Evolutionary conservation across 2,329 filamentous ascomycete species (phyloP), one percentile per base, ranked within the genome.

Genomic region (Arachnopeziza araneosa): DNA sequence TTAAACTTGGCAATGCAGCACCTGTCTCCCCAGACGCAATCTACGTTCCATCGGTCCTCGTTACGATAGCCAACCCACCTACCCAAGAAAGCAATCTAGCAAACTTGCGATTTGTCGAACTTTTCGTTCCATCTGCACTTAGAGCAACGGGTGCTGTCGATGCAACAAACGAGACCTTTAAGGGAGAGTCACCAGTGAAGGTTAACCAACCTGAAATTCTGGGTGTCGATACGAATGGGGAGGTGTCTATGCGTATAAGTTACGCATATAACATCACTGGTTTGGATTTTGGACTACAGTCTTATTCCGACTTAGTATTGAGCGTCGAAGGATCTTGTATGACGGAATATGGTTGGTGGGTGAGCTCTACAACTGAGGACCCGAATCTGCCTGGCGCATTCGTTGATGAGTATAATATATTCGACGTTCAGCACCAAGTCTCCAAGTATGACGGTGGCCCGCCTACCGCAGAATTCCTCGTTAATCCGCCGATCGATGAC

Each of bases 311-410:
- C 0, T 65, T 72, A 24, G 63, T 60, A 14, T 62, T 72, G 19
- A 60, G 61, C 8, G 68, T 72, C 22, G 49, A 36, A 4, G 70
- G 70, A 26, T 68, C 69, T 14, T 72, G 70, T 63, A 55, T 62
- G 36, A 72, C 70, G 21, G 68, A 71, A 50, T 72, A 72, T 59
- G 60, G 56, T 21, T 71, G 69, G 69, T 64, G 62, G 36, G 49
- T 56, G 26, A 54, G 32, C 44, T 24, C 9, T 9, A 24, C 56
- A 23, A 14, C 17, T 2, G 4, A 44, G 6, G 17, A 19, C 36
- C 12, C 4, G 17, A 12, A 14, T 44, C 36, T 44, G 12, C 36
- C 10, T 8, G 50, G 26, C 22, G 49, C 30, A 24, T 51, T 2
- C 21, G 44, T 17, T 9, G 54, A 57, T 21, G 24, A 26, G 30